These are phyloP conservation scores for Eimeria maxima DNA, from an alignment of 169 alveolate genomes.

Conservation along the genomic window DNA sequence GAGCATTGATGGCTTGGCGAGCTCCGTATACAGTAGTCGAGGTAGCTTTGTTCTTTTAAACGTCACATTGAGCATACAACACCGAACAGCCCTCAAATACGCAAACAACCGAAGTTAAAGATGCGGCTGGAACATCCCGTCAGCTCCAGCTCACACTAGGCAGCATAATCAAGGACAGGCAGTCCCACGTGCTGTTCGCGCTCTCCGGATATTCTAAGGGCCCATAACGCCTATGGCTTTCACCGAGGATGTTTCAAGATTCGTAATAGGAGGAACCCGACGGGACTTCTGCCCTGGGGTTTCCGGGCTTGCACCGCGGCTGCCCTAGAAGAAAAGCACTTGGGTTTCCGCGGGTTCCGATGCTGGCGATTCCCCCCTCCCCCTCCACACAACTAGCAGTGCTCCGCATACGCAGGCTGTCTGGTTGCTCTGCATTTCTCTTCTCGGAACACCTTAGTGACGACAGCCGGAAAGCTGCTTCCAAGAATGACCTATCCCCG, in stretches of 20 bases:
- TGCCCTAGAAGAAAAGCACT: background rate
- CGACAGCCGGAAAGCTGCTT: background rate
- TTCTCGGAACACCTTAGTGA: background rate
- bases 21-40: background rate
- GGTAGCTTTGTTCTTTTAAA: background rate
- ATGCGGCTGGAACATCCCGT: background rate
- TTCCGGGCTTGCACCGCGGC: background rate
- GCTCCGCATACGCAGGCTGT: slow-evolving; percentile 29
- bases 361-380: background rate
- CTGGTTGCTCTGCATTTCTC: background rate
- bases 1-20: background rate
- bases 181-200: background rate
- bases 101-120: background rate
- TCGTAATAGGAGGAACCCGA: background rate
- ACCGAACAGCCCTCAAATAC: background rate
- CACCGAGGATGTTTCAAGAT: background rate
- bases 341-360: slow-evolving; percentile 43
- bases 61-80: background rate
- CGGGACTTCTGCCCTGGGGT: background rate
- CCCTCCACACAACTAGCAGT: background rate
- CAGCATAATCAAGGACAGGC: background rate
- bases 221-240: background rate
- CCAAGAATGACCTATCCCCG: background rate
- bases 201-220: too few species aligned
- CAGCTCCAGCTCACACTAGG: background rate